Evolutionary conservation across 148 eudicot genomes (phyloP), one percentile per base, ranked within the genome.

Genomic region (Rhododendron henanense): DNA sequence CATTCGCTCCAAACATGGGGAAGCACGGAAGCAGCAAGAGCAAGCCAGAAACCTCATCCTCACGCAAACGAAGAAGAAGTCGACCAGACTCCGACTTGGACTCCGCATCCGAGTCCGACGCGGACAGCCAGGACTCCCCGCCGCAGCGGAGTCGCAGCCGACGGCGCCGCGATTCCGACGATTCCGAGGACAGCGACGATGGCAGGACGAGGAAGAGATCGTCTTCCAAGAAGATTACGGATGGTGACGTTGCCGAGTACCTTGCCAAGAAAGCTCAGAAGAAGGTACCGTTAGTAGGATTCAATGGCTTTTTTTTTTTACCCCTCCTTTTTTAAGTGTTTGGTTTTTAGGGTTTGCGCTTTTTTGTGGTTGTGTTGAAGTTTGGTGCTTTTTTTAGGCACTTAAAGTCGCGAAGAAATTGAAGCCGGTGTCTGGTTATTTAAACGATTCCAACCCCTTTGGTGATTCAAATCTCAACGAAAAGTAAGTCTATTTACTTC

Each of bases 401-500:
- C 77, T 81, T 85, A 89, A 92, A 84, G 97, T 91, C 0, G 98
- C 98, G 15, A 95, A 94, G 88, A 96, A 95, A 83, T 85, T 96
- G 83, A 96, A 96, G 85, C 57, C 94, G 1, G 95, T 93, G 13
- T 93, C 96, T 5, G 99, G 98, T 10, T 96, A 96, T 85, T 90
- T 96, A 0, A 96, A 96, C 81, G 97, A 96, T 80, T 92, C 97
- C 15, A 95, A 96, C 82, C 99, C 99, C 0, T 95, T 96, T 83
- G 97, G 97, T 6, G 99, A 96, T 86, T 84, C 96, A n/a, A 95
- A 92, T 88, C 92, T 96, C 53, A 96, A 95, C 53, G 99, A 96
- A 85, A 95, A 90, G 92, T 92, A 85, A 83, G 94, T 87, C 44
- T 0, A 44, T 69, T 81, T 75, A n/a, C 59, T 74, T 51, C 82